These are phyloP conservation scores for Neurospora sublineolata DNA, from an alignment of 495 filamentous ascomycete species.

Conservation along the genomic window DNA sequence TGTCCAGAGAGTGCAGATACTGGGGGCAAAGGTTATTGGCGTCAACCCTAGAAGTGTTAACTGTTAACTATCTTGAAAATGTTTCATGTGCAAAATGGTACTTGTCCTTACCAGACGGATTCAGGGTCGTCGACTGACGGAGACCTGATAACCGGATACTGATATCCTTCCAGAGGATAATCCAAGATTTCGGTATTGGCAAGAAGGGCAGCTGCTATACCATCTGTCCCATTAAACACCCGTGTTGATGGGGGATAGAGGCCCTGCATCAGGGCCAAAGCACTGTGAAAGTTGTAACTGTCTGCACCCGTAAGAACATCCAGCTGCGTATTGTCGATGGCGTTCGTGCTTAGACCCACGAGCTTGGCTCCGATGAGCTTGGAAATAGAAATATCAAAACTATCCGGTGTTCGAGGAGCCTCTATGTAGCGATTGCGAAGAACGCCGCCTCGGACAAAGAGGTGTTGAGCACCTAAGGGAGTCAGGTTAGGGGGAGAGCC, in stretches of 20 bases:
- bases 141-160: slow-evolving; percentile 29
- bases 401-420: background rate
- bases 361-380: slow-evolving; percentile 14
- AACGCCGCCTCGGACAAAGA: slow-evolving; percentile 23
- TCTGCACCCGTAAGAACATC: slow-evolving; percentile 23
- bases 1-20: slow-evolving; percentile 16
- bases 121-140: slow-evolving; percentile 18
- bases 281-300: slow-evolving; percentile 20
- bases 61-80: background rate
- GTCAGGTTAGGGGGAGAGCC: slow-evolving; percentile 19
- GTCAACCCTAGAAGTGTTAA: slow-evolving; percentile 14
- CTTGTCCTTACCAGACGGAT: slow-evolving; percentile 22
- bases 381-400: slow-evolving; percentile 12
- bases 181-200: slow-evolving; percentile 22
- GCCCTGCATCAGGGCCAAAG: slow-evolving; percentile 32
- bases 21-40: slow-evolving; percentile 21
- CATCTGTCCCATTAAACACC: slow-evolving; percentile 18
- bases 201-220: slow-evolving; percentile 16
- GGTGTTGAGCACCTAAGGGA: slow-evolving; percentile 30
- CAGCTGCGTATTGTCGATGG: slow-evolving; percentile 30
- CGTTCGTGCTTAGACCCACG: slow-evolving; percentile 20
- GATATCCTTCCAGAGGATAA: slow-evolving; percentile 30
- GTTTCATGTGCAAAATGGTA: background rate
- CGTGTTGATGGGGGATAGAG: slow-evolving; percentile 28
- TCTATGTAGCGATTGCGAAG: slow-evolving; percentile 25